Evolutionary conservation across 1,284 basidiomycete genomes (phyloP), one percentile per base, ranked within the genome.

Genomic region (Trichosporon sp.): DNA sequence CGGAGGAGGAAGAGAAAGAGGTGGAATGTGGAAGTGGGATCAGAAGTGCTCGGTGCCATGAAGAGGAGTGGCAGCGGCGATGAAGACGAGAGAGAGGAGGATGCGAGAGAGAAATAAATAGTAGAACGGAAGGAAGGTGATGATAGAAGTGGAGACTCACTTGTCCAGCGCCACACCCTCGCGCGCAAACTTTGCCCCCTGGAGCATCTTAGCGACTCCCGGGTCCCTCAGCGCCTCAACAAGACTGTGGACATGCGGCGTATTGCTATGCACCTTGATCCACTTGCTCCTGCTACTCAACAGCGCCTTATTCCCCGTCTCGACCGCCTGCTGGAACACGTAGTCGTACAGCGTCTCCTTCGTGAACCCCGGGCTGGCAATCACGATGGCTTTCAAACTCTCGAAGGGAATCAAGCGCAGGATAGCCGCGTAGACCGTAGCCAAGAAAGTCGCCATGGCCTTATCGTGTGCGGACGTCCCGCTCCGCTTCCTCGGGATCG

Each of bases 131-230:
- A n/a, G n/a, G n/a, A n/a, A n/a, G n/a, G n/a, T n/a, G n/a, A n/a
- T n/a, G n/a, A n/a, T n/a, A n/a, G n/a, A n/a, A n/a, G n/a, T n/a
- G n/a, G n/a, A n/a, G n/a, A 76, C 82, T 62, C 69, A 93, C 92
- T 86, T 93, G 79, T 96, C 93, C 2, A 97, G 83, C 78, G 91
- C 87, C 44, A 92, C 84, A 4, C 94, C 95, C 81, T 99, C 96
- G 59, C 91, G 85, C 0, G 96, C 94, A 80, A 99, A 99, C 76
- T 99, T 99, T 14, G 96, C 97, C 70, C 98, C 95, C 76, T 95
- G 95, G 60, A 99, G 63, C 74, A 80, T 76, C 62, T 75, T 76
- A 59, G 70, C 40, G 69, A 93, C 92, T 82, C 95, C 91, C 0
- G 95, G 93, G 74, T 92, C 95, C 73, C 94, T 89, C 70, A 99